These are phyloP conservation scores for Phyllosticta paracitricarpa DNA, from an alignment of 2,329 filamentous ascomycete genomes.

Conservation along the genomic window DNA sequence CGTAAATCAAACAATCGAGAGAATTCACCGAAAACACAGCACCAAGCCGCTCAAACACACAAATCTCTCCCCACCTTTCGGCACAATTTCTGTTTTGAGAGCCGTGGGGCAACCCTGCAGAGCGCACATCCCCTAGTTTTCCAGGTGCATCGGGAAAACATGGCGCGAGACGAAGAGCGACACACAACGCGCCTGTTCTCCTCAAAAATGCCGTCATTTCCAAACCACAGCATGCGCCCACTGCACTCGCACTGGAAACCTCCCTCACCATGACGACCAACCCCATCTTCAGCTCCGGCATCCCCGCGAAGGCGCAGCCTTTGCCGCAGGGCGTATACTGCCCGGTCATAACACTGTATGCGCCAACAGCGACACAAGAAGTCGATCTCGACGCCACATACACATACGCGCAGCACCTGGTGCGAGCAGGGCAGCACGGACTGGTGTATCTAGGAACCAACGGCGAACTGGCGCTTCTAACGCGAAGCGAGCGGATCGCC, in stretches of 20 bases:
- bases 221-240: background rate
- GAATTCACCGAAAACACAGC: background rate
- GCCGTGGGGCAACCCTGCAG: background rate
- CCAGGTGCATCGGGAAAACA: background rate
- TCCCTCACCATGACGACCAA: background rate
- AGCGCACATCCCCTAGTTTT: background rate
- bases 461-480: conserved; percentile 37
- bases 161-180: background rate
- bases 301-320: conserved; percentile 23
- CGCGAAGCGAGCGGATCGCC: conserved; percentile 30
- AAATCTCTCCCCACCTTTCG: background rate
- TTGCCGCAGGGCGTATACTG: conserved; percentile 38
- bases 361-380: conserved; percentile 30
- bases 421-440: conserved; percentile 36
- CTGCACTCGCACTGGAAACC: background rate
- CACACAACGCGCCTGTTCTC: background rate
- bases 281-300: conserved; percentile 15
- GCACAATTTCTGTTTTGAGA: background rate
- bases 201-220: background rate
- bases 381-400: conserved; percentile 38
- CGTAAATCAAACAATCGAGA: background rate
- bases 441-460: conserved; percentile 41
- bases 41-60: background rate
- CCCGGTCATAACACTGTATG: conserved; percentile 39
- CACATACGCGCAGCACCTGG: conserved; percentile 33